These are phyloP conservation scores for Silene uniflora DNA, from an alignment of 148 eudicot species.

Conservation along the genomic window DNA sequence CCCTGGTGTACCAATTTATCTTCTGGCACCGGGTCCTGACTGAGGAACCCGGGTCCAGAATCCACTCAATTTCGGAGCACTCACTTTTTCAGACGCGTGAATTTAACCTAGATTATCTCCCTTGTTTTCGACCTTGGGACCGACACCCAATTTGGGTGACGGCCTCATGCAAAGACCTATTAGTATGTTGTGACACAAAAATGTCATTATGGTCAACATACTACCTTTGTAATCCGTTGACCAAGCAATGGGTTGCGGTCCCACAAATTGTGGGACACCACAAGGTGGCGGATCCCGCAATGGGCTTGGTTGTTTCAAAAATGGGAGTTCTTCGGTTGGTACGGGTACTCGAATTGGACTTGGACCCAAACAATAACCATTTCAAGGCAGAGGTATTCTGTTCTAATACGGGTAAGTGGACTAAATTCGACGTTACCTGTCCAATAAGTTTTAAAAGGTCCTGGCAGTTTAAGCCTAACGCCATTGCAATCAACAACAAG, in stretches of 20 bases:
- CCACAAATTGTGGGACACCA: slow-evolving; percentile 22
- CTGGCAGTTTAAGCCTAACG: slow-evolving; percentile 32
- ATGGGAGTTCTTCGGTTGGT: slow-evolving; percentile 9
- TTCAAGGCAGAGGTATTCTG: slow-evolving; percentile 25
- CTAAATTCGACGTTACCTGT: neutral
- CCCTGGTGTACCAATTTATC: slow-evolving; percentile 26
- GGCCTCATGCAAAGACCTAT: slow-evolving; percentile 27
- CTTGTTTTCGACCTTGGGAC: slow-evolving; percentile 21
- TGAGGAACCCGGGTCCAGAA: slow-evolving; percentile 16
- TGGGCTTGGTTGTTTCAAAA: slow-evolving; percentile 16
- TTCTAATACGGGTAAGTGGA: slow-evolving; percentile 25
- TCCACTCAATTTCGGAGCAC: slow-evolving; percentile 19
- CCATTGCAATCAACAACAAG: slow-evolving; percentile 11
- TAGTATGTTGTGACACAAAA: slow-evolving; percentile 26
- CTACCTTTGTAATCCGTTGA: slow-evolving; percentile 30
- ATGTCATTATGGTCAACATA: slow-evolving; percentile 13
- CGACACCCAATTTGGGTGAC: slow-evolving; percentile 19
- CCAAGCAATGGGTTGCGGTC: slow-evolving; percentile 27
- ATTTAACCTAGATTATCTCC: slow-evolving; percentile 22
- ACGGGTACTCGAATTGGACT: slow-evolving; percentile 20
- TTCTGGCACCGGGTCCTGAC: slow-evolving; percentile 25
- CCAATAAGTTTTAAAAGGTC: slow-evolving; percentile 17
- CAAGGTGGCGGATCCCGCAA: slow-evolving; percentile 25
- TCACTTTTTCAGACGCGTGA: neutral
- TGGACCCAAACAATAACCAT: neutral